Evolutionary conservation across 768 basidiomycete genomes (phyloP).

Genomic region (Clitopilus passeckerianus): DNA sequence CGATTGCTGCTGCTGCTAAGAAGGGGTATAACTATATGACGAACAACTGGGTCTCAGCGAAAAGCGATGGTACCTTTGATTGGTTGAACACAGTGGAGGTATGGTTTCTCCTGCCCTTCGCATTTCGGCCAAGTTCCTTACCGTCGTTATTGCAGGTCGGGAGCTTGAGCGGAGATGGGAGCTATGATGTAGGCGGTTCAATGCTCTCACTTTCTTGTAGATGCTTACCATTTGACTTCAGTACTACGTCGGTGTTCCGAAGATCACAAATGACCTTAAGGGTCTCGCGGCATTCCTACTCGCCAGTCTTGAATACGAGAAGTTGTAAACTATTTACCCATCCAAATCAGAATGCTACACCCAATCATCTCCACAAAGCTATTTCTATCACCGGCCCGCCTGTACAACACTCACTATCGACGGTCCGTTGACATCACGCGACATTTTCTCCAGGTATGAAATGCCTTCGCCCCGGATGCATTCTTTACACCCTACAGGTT

Average conservation of each 20-base stretch:
- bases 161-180: slow-evolving; percentile 10
- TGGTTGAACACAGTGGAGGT: slow-evolving; percentile 12
- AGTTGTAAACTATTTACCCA: slow-evolving; percentile 1
- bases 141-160: slow-evolving; percentile 3
- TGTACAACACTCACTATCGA: background rate
- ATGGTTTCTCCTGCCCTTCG: background rate
- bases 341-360: background rate
- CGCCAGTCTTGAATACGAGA: slow-evolving; percentile 10
- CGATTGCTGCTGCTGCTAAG: slow-evolving; percentile 28
- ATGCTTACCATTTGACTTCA: background rate
- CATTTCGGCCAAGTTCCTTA: background rate
- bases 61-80: slow-evolving; percentile 37
- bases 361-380: background rate
- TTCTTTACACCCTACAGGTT: background rate
- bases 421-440: background rate
- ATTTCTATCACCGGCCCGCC: background rate
- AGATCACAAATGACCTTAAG: slow-evolving; percentile 9
- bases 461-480: background rate
- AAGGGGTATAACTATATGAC: slow-evolving; percentile 38
- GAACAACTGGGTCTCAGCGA: slow-evolving; percentile 32
- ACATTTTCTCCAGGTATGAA: background rate
- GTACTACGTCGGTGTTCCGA: slow-evolving; percentile 11
- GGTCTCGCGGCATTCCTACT: slow-evolving; percentile 9
- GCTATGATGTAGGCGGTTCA: slow-evolving; percentile 5
- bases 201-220: background rate